phyloP scores from a whole-genome alignment of 768 basidiomycete genomes.

The Leccinum rimulosum region DNA sequence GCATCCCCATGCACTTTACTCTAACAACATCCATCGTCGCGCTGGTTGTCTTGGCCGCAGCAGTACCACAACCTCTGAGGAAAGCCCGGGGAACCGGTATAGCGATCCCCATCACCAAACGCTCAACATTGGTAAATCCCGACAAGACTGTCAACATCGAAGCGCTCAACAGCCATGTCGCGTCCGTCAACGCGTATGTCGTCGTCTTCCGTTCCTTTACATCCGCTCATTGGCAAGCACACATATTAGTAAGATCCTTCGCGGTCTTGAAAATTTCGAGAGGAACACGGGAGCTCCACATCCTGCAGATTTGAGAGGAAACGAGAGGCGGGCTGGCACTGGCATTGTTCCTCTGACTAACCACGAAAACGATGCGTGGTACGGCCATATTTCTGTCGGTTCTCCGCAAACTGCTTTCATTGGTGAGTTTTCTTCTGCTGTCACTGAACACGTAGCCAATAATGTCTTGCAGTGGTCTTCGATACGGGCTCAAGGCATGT shows the following conservation, averaged over 20 bases:
- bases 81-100: neutral
- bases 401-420: neutral
- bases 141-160: constrained; percentile 6
- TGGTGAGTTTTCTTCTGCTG: neutral
- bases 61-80: neutral
- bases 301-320: neutral
- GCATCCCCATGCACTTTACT: neutral
- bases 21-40: neutral
- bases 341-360: neutral
- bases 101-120: constrained; percentile 13
- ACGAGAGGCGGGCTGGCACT: neutral
- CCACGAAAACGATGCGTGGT: constrained; percentile 4
- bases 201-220: neutral
- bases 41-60: constrained; percentile 5
- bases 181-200: constrained; percentile 9
- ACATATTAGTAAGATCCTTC: constrained; percentile 1
- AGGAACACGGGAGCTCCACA: constrained; percentile 1
- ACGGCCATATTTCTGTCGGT: constrained; percentile 9
- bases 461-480: neutral
- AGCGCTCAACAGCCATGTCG: constrained; percentile 4
- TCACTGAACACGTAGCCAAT: neutral
- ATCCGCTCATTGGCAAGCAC: neutral
- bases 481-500: constrained; percentile 10
- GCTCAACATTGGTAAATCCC: neutral
- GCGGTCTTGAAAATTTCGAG: neutral